phyloP scores from a whole-genome alignment of 371 early-diverging fungal genomes.

The Mortierella sp. region DNA sequence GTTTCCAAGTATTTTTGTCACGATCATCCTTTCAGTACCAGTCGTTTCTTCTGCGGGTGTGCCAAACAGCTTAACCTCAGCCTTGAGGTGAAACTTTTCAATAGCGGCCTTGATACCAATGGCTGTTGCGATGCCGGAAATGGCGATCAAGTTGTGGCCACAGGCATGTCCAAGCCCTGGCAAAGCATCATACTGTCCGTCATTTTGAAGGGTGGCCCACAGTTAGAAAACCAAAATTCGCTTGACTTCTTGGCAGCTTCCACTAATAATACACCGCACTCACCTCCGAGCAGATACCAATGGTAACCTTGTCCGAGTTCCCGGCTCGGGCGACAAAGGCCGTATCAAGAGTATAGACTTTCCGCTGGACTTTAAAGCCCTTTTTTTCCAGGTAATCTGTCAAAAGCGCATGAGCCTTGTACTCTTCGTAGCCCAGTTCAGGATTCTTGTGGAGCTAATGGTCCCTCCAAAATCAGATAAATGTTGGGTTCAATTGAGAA shows the following conservation, averaged over 20 bases:
- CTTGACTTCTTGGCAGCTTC: too few relatives aligned
- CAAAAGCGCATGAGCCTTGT: conserved; percentile 53
- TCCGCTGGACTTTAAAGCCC: conserved; percentile 53
- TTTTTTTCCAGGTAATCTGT: conserved; percentile 54
- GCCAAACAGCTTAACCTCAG: conserved; percentile 76
- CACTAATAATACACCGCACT: not conserved
- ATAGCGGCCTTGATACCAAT: conserved; percentile 66
- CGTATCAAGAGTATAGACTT: conserved; percentile 54
- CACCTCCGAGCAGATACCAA: conserved; percentile 58
- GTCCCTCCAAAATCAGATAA: too few relatives aligned
- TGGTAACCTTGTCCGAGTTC: conserved; percentile 36
- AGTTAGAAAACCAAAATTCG: too few relatives aligned
- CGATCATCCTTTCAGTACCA: too few relatives aligned
- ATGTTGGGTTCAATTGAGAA: too few relatives aligned
- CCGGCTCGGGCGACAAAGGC: conserved; percentile 57
- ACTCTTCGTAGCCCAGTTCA: conserved; percentile 55
- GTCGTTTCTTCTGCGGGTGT: conserved; percentile 78
- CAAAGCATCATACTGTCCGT: conserved; percentile 27
- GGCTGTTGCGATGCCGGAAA: conserved; percentile 75
- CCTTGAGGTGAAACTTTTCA: conserved; percentile 61
- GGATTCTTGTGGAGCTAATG: conserved; percentile 55
- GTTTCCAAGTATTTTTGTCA: too few relatives aligned
- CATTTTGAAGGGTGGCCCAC: not conserved
- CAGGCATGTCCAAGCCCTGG: conserved; percentile 35
- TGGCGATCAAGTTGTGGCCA: conserved; percentile 56